phyloP scores from a whole-genome alignment of 2,329 filamentous ascomycete genomes.

The Chalara sp. region DNA sequence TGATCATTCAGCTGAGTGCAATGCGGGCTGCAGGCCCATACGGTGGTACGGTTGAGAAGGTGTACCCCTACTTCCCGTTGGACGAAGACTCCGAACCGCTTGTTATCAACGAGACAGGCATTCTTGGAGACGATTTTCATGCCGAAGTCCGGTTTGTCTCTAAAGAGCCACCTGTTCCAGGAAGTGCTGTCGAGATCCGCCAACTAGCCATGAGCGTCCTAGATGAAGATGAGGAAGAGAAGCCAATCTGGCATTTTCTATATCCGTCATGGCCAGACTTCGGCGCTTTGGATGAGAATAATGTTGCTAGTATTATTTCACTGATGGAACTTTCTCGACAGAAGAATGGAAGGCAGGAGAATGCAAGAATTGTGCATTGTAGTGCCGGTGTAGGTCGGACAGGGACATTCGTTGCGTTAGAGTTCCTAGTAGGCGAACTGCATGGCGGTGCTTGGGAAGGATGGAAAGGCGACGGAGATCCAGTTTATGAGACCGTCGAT shows the following conservation, averaged over 20 bases:
- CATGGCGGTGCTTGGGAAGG: constrained; percentile 53
- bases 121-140: constrained; percentile 60
- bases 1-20: constrained; percentile 92
- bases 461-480: constrained; percentile 46
- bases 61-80: constrained; percentile 78
- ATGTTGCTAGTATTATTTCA: constrained; percentile 61
- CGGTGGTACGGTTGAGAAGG: constrained; percentile 62
- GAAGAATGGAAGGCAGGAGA: constrained; percentile 47
- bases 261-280: constrained; percentile 91
- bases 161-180: constrained; percentile 43
- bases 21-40: constrained; percentile 48
- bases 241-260: constrained; percentile 73
- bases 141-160: constrained; percentile 58
- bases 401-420: constrained; percentile 93
- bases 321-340: constrained; percentile 62
- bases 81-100: constrained; percentile 43
- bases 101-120: constrained; percentile 54
- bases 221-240: constrained; percentile 41
- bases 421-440: constrained; percentile 80
- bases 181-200: constrained; percentile 64
- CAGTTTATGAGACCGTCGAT: constrained; percentile 74
- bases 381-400: constrained; percentile 91
- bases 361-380: constrained; percentile 78
- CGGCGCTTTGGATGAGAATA: constrained; percentile 65
- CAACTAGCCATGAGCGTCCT: constrained; percentile 53